phyloP scores from a whole-genome alignment of 805 yeast genomes.

The Candida oleophila region DNA sequence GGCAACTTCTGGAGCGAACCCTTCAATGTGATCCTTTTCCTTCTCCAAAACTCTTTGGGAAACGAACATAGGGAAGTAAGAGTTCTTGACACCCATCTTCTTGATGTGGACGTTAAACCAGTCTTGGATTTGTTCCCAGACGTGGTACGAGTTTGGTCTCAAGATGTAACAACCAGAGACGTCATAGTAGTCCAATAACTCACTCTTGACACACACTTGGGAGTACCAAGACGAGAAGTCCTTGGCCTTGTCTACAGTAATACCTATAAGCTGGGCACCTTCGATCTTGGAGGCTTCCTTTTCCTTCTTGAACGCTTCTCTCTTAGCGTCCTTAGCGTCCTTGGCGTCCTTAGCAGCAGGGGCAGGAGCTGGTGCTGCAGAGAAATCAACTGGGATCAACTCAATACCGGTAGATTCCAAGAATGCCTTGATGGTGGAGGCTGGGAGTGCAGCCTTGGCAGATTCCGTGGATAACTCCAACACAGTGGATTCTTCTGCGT shows the following conservation, averaged over 20 bases:
- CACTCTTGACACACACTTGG: conserved; percentile 94
- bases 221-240: conserved; percentile 98
- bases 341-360: conserved; percentile 28
- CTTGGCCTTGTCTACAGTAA: conserved; percentile 86
- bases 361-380: conserved; percentile 42
- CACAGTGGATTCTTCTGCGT: conserved; percentile 33
- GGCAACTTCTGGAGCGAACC: conserved; percentile 99
- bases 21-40: conserved; percentile 98
- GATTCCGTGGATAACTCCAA: conserved; percentile 51
- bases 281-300: conserved; percentile 58
- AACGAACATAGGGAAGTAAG: conserved; percentile 98
- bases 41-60: conserved; percentile 88
- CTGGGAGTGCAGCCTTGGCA: conserved; percentile 50
- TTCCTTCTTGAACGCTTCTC: conserved; percentile 33
- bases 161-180: conserved; percentile 98
- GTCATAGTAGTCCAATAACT: conserved; percentile 97
- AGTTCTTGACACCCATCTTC: conserved; percentile 85
- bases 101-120: conserved; percentile 84
- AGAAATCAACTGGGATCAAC: conserved; percentile 53
- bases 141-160: conserved; percentile 90
- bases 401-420: conserved; percentile 52
- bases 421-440: conserved; percentile 45
- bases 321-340: conserved; percentile 20
- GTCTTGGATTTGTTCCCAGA: conserved; percentile 92
- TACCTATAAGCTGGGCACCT: conserved; percentile 91